Base-by-base conservation (phyloP, 345 rosid genomes). In the Eutrema heterophyllum region DNA sequence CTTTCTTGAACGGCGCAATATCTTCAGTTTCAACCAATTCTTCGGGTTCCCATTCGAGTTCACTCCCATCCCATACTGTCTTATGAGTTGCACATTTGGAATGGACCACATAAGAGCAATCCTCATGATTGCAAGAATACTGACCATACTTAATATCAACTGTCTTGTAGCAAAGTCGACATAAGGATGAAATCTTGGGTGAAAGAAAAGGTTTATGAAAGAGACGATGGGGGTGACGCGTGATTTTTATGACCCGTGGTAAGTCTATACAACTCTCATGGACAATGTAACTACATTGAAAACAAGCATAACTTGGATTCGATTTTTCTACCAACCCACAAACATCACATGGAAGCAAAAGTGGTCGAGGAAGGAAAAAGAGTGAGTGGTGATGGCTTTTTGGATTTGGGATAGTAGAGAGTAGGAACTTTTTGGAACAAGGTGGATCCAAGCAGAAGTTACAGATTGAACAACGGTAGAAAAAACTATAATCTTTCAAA, bases 61-160 rank as follows among this genome's bases (percentile, higher is more conserved):
- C 64, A 29, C 2, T 43, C 3, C 54, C 21, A 1, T 61, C 66
- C 50, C 66, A 40, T 6, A 61, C 66, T 0, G 13, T 5, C 4
- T 0, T n/a, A 39, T 68, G 64, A 2, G 73, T 68, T 43, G 73
- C 43, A 8, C 73, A 55, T 32, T 68, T 68, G 2, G 73, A 68
- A 30, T 68, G 73, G 4, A 3, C 33, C 4, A 44, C 6, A 4
- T 68, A 68, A 13, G 73, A 44, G 30, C 73, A 68, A 12, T 10
- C 33, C 1, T 55, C 24, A 2, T 40, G 14, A 12, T n/a, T 29
- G 12, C 64, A 68, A 43, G 52, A 52, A 68, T 54, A 68, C 7
- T 39, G 50, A 0, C 72, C 72, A 15, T 68, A 68, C 14, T 41
- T 68, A 8, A 54, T 16, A 16, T 68, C 63, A 2, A 54, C 14